Percentiles rank a stretch among this genome's conserved stretches.
Evolutionary conservation across 805 yeast genomes (phyloP).

Genomic region (Debaryomyces maramus): DNA sequence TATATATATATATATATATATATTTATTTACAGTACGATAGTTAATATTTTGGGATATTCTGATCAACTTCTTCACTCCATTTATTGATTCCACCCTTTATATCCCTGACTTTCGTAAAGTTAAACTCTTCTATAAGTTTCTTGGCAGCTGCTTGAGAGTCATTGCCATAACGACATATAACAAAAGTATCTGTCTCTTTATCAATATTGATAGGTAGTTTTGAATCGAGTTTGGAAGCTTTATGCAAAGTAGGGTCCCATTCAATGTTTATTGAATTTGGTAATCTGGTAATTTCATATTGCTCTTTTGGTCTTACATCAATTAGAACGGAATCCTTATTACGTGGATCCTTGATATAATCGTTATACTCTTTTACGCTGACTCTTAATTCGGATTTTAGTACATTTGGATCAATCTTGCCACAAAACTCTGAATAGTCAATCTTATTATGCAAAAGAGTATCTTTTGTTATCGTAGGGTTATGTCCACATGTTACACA

Average conservation of each 20-base stretch:
- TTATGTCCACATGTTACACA: conserved; percentile 67
- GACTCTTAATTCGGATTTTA: conserved; percentile 48
- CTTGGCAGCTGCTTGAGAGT: conserved; percentile 76
- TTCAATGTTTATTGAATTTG: conserved; percentile 63
- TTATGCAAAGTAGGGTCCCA: conserved; percentile 46
- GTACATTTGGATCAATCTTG: conserved; percentile 42
- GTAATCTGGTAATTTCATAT: conserved; percentile 62
- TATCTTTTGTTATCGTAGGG: conserved; percentile 49
- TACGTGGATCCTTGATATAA: conserved; percentile 1
- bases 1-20: neutral
- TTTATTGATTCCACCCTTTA: conserved; percentile 72
- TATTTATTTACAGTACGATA: conserved; percentile 1
- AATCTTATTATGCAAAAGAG: conserved; percentile 47
- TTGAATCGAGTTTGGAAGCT: conserved; percentile 18
- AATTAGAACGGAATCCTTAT: conserved; percentile 38
- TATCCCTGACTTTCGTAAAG: conserved; percentile 55
- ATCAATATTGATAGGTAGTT: conserved; percentile 21
- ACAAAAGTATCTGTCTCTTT: conserved; percentile 46
- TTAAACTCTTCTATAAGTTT: conserved; percentile 53
- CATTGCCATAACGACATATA: conserved; percentile 87
- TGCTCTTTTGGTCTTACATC: conserved; percentile 87
- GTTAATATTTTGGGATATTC: conserved; percentile 62
- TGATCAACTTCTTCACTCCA: conserved; percentile 68
- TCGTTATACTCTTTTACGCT: conserved; percentile 37
- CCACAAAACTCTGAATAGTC: conserved; percentile 83